These are phyloP conservation scores for Trypanosoma avium DNA, from an alignment of 208 protist species.

Conservation along the genomic window DNA sequence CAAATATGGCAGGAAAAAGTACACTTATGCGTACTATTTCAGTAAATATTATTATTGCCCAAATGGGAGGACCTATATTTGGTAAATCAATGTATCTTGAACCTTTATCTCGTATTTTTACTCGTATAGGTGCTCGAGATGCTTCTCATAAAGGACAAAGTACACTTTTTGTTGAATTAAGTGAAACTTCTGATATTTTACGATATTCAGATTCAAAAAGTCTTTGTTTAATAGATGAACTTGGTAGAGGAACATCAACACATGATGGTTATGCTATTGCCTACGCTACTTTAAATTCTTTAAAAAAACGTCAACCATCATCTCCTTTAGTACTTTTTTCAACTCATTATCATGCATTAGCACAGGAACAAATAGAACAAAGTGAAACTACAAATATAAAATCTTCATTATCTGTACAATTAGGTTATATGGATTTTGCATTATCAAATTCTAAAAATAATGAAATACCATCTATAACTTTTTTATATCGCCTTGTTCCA, in stretches of 20 bases:
- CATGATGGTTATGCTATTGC: constrained; percentile 98
- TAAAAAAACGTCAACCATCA: constrained; percentile 39
- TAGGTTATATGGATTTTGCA: constrained; percentile 89
- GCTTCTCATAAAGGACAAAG: constrained; percentile 96
- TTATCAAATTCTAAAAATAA: constrained; percentile 30
- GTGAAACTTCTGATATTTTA: constrained; percentile 89
- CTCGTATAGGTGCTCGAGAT: constrained; percentile 96
- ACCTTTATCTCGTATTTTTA: constrained; percentile 96
- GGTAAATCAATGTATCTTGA: constrained; percentile 63
- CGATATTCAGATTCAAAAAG: constrained; percentile 87
- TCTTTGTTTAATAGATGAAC: constrained; percentile 98
- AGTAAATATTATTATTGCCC: constrained; percentile 93
- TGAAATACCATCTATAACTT: constrained; percentile 54
- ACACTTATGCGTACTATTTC: constrained; percentile 96
- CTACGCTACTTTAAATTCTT: constrained; percentile 89
- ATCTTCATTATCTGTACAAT: constrained; percentile 37
- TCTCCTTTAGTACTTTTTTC: constrained; percentile 93
- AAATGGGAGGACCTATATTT: constrained; percentile 96
- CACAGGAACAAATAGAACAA: constrained; percentile 69
- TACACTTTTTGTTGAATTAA: constrained; percentile 98
- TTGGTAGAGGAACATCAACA: constrained; percentile 97
- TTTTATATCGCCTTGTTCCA: constrained; percentile 85
- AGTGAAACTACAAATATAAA: background rate
- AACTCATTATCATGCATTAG: constrained; percentile 98
- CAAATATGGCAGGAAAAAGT: constrained; percentile 99